Conservation (phyloP, 805 yeast species). For the Zygosaccharomyces bailii region DNA sequence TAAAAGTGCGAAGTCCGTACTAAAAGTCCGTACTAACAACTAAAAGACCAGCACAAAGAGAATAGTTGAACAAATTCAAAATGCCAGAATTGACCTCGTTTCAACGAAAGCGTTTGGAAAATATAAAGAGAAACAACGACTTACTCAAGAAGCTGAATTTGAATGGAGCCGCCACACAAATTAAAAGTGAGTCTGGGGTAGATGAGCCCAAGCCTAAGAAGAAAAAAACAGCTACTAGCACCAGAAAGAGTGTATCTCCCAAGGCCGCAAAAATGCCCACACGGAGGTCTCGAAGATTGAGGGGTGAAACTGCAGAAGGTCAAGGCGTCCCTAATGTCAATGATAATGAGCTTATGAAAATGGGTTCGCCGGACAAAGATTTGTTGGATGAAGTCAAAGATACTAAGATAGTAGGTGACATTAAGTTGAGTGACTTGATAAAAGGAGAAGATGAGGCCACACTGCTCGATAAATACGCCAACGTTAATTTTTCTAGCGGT, state of each 20-base stretch:
- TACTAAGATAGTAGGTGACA: conserved; percentile 62
- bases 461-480: conserved; percentile 30
- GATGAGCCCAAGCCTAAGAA: conserved; percentile 31
- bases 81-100: conserved; percentile 51
- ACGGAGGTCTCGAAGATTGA: conserved; percentile 73
- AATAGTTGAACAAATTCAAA: background rate
- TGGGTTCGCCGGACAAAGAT: conserved; percentile 35
- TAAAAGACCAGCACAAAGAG: background rate
- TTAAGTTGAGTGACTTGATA: conserved; percentile 57
- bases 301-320: conserved; percentile 62
- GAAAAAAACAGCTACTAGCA: conserved; percentile 23
- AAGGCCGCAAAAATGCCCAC: conserved; percentile 46
- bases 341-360: conserved; percentile 25
- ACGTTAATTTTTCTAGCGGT: conserved; percentile 53
- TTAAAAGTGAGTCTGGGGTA: conserved; percentile 45
- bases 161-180: conserved; percentile 51
- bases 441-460: conserved; percentile 39
- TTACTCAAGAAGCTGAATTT: conserved; percentile 69
- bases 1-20: background rate
- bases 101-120: conserved; percentile 67
- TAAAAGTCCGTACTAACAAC: background rate
- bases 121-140: conserved; percentile 79
- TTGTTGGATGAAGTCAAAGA: conserved; percentile 50
- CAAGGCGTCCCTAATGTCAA: conserved; percentile 34
- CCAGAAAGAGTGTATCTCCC: conserved; percentile 15